These are phyloP conservation scores for Ceratobasidium sp. DNA, from an alignment of 1,284 basidiomycete species.

Conservation along the genomic window DNA sequence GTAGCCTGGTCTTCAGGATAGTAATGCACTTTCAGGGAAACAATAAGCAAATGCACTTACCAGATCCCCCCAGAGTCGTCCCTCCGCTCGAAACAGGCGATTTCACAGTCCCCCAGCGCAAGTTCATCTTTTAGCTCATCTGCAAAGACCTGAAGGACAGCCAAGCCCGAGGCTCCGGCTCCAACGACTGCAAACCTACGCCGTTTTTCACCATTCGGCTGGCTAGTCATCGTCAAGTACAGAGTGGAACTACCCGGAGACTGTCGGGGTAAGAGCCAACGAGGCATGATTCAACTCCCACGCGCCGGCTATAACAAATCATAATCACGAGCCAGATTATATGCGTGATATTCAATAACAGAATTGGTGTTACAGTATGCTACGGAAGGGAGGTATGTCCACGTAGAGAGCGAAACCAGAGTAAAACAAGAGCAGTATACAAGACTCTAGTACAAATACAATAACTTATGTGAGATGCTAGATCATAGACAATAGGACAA, in stretches of 20 bases:
- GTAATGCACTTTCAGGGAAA: not conserved
- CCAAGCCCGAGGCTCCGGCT: slow-evolving; percentile 30
- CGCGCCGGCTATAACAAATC: no score
- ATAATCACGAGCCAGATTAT: no score
- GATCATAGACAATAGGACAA: not conserved
- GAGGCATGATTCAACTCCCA: no score
- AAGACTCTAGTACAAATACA: slow-evolving; percentile 9
- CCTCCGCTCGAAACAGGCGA: slow-evolving; percentile 29
- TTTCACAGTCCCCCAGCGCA: slow-evolving; percentile 20
- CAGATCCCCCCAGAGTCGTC: slow-evolving; percentile 33
- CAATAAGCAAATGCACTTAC: slow-evolving; percentile 6
- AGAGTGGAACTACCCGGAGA: no score
- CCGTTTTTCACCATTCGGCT: not conserved
- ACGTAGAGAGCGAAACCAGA: no score
- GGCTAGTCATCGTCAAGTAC: not conserved
- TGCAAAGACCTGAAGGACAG: slow-evolving; percentile 7
- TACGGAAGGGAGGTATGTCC: no score
- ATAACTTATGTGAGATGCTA: slow-evolving; percentile 22
- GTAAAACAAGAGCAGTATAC: no score
- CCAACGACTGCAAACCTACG: slow-evolving; percentile 32
- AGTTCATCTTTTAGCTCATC: slow-evolving; percentile 35
- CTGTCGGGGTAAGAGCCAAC: no score
- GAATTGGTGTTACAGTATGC: no score
- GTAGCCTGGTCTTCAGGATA: slow-evolving; percentile 13
- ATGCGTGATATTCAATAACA: no score